Evolutionary conservation across 1,284 basidiomycete species (phyloP), one percentile per base, ranked within the genome.

Genomic region (Fomitopsis schrenkii): DNA sequence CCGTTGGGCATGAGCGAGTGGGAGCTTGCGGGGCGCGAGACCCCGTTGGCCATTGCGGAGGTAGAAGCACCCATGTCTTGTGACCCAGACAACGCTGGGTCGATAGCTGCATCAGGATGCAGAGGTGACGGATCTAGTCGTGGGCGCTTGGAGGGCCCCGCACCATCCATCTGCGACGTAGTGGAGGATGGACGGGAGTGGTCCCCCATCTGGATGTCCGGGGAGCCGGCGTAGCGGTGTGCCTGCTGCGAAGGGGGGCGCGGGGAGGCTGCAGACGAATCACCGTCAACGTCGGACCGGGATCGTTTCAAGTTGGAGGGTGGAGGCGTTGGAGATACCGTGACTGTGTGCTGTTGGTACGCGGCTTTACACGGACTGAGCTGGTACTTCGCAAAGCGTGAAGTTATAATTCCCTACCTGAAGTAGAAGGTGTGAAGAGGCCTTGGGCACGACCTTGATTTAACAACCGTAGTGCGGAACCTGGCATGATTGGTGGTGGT

Each of bases 371-470:
- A 67, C 59, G 68, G 59, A 59, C 70, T 67, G 74, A 74, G 59
- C 72, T 61, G 60, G 75, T 56, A 68, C 67, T 30, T 33, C 6
- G 28, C 35, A 71, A 76, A 71, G 72, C 76, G 19, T 6, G 9
- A 68, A 68, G 76, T 66, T 48, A 73, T 67, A 59, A 73, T 70
- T 62, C 74, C 69, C 75, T 73, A 59, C 76, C 74, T 55, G 90
- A 87, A 14, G 89, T 91, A 26, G 90, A 90, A 3, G 90, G 90
- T 12, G 91, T 92, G 71, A 93, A 92, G 30, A 93, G 80, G 57
- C 91, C 91, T 77, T 93, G 90, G 0, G 91, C 91, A 59, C 91
- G 86, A 60, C 91, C 91, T 79, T 94, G 90, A 69, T 91, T 88
- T 45, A 93, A 80, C 52, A 93, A 79, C 58, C 88, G 86, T 44